Percentiles rank a stretch among this genome's conserved stretches.
Conservation (phyloP, 768 basidiomycete species). For the Crepidotus variabilis region DNA sequence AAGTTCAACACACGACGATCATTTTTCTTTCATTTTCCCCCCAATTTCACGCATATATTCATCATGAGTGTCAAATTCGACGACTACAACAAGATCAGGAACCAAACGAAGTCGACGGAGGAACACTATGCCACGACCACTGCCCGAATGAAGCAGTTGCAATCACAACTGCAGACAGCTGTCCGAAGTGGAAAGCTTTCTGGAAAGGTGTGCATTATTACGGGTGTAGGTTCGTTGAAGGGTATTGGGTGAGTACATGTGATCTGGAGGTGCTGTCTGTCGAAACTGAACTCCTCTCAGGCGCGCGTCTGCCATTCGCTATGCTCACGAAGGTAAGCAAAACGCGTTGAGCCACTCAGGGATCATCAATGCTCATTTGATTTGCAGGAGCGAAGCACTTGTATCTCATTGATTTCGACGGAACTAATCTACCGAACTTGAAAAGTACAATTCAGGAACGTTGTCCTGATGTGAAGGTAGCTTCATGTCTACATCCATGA, state of each 20-base stretch:
- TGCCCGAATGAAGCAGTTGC: conserved; percentile 65
- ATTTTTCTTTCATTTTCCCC: background rate
- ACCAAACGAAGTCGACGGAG: conserved; percentile 29
- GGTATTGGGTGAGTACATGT: conserved; percentile 74
- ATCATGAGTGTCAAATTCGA: conserved; percentile 3
- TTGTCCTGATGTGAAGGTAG: conserved; percentile 80
- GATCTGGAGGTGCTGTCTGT: conserved; percentile 3
- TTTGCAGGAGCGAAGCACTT: conserved; percentile 68
- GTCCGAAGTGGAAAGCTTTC: conserved; percentile 55
- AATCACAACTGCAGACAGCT: conserved; percentile 56
- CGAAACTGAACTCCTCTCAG: conserved; percentile 29
- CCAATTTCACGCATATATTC: background rate
- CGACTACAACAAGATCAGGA: conserved; percentile 32
- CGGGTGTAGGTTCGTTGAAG: conserved; percentile 81
- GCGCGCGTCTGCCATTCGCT: conserved; percentile 67
- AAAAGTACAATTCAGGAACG: conserved; percentile 59
- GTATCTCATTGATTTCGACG: conserved; percentile 70
- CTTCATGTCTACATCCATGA: conserved; percentile 3
- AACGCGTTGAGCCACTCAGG: conserved; percentile 2
- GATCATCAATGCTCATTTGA: conserved; percentile 3
- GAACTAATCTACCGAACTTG: conserved; percentile 65
- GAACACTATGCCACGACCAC: conserved; percentile 58
- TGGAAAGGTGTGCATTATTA: conserved; percentile 83
- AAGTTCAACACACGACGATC: too few species aligned
- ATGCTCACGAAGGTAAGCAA: conserved; percentile 73